phyloP scores from a whole-genome alignment of 202 grass and related monocot genomes.

The Eragrostis tef region DNA sequence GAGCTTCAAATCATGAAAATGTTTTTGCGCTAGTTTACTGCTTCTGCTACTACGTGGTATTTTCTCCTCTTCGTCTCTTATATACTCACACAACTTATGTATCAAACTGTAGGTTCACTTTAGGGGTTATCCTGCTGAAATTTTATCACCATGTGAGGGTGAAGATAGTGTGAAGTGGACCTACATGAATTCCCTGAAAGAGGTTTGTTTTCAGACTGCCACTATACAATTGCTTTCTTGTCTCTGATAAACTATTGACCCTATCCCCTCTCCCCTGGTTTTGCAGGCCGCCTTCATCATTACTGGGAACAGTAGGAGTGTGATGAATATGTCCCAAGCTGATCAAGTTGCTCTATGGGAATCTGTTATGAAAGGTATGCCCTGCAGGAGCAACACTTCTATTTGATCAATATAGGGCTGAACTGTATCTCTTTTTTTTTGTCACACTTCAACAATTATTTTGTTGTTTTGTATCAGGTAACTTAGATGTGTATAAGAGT shows the following conservation, averaged over 20 bases:
- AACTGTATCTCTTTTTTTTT: not conserved
- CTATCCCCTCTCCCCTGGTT: not conserved
- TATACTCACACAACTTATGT: conserved; percentile 21
- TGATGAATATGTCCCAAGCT: conserved; percentile 99
- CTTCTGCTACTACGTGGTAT: not conserved
- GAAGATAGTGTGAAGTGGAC: conserved; percentile 96
- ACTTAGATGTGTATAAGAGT: conserved; percentile 67
- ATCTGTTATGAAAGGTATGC: conserved; percentile 83
- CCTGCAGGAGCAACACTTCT: conserved; percentile 26
- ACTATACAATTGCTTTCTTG: not conserved
- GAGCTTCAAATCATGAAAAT: not conserved
- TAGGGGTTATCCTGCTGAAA: conserved; percentile 78
- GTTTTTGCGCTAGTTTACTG: conserved; percentile 14
- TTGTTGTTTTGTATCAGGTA: conserved; percentile 61
- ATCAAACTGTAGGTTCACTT: conserved; percentile 80
- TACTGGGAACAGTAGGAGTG: conserved; percentile 87
- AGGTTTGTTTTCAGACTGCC: conserved; percentile 58
- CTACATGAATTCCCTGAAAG: conserved; percentile 97
- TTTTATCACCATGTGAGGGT: conserved; percentile 85
- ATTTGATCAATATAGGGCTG: not conserved
- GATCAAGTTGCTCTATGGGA: conserved; percentile 93
- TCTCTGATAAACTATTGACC: conserved; percentile 15
- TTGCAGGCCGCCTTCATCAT: conserved; percentile 89
- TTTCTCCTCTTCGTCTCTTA: conserved; percentile 6
- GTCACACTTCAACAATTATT: conserved; percentile 24